Base-by-base conservation (phyloP, 345 rosid species). In the Sisymbrium irio region DNA sequence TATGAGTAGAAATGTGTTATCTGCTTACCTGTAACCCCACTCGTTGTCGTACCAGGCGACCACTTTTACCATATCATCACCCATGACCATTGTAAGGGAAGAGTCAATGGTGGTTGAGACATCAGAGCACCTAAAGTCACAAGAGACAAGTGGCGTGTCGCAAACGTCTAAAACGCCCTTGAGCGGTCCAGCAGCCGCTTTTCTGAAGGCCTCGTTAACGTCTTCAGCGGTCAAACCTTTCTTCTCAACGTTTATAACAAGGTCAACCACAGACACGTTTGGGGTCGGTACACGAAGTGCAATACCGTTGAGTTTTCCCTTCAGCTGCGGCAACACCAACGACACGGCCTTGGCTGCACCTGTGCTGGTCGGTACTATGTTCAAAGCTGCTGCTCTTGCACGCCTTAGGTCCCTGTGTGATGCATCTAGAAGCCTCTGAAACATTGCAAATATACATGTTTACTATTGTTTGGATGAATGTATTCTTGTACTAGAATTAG, bases 261-360 rank as follows among this genome's bases (percentile, higher is more conserved):
- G 93, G 81, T 95, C 99, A 3, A 95, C 97, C 7, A 92, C 97
- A 1, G 99, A 95, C 1, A 95, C 97, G 9, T 95, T 95, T 0
- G 99, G 99, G 9, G 99, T 95, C n/a, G 99, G 99, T 62, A 95
- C 99, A 63, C 97, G 92, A 10, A 95, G 90, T 6, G 97, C 99
- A 42, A 95, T 95, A 14, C 99, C 97, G 28, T 95, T 95, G 77
- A 95, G 99, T 84, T 91, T 95, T 13, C 99, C 99, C 82, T 92
- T 95, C 17, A 95, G 96, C 80, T 95, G 97, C 2, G 99, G 99
- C 10, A 95, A 79, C 67, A 92, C 97, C 8, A 95, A 86, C 22
- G 99, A 95, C 56, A 95, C 99, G 0, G 97, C 97, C 86, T 95
- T 95, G 19, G 99, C 99, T 36, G 99, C 99, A 47, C 99, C 97